Conservation (phyloP, 1,284 basidiomycete genomes). For the Rhodotorula sp. region DNA sequence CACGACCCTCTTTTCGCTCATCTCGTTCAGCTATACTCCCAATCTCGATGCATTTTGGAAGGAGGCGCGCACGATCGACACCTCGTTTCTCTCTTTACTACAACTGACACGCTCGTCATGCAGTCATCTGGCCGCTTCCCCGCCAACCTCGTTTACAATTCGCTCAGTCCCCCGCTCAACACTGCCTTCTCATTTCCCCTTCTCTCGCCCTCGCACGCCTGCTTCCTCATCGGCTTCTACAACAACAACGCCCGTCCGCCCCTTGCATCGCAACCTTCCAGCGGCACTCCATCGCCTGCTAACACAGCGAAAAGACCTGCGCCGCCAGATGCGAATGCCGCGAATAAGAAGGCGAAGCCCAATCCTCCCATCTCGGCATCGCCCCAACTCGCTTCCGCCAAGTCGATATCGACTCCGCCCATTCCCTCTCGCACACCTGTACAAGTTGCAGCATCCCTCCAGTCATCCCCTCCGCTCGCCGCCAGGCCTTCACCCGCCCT, state of each 20-base stretch:
- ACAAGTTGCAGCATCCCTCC: background rate
- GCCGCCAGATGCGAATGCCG: conserved; percentile 1
- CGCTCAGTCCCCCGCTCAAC: conserved; percentile 5
- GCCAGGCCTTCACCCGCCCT: conserved; percentile 11
- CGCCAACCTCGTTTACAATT: conserved; percentile 32
- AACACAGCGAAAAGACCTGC: conserved; percentile 15
- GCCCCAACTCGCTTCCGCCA: conserved; percentile 1
- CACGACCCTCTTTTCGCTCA: conserved; percentile 38
- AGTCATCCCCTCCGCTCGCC: background rate
- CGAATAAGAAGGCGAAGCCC: conserved; percentile 28
- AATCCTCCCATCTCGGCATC: conserved; percentile 9
- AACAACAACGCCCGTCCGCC: conserved; percentile 13
- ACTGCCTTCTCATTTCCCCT: conserved; percentile 28
- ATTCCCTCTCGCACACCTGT: conserved; percentile 5
- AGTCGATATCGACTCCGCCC: conserved; percentile 5
- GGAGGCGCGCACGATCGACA: conserved; percentile 17
- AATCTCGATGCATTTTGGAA: conserved; percentile 38
- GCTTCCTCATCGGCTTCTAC: conserved; percentile 41
- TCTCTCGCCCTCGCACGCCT: conserved; percentile 24
- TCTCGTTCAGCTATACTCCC: conserved; percentile 35
- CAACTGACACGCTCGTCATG: background rate
- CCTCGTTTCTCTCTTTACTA: too few relatives aligned
- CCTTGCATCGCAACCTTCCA: background rate
- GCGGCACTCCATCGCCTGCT: background rate
- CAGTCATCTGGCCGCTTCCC: conserved; percentile 36